These are phyloP conservation scores for Singerocomus inundabilis DNA, from an alignment of 1,284 basidiomycete species.

Conservation along the genomic window DNA sequence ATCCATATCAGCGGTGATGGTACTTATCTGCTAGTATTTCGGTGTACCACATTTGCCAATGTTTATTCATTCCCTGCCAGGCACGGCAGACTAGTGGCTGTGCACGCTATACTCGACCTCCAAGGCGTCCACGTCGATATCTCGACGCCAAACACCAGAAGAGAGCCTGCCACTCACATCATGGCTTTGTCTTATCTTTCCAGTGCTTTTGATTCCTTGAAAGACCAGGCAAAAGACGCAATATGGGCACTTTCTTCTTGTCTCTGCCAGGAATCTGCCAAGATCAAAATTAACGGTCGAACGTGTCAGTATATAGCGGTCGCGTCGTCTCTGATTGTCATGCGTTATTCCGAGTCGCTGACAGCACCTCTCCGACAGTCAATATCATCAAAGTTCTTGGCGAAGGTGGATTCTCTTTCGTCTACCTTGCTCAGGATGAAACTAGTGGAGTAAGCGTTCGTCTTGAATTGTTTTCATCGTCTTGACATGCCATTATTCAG, in stretches of 20 bases:
- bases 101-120: background rate
- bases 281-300: conserved; percentile 91
- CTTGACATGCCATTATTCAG: conserved; percentile 35
- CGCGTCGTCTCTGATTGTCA: conserved; percentile 1
- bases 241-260: conserved; percentile 77
- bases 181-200: conserved; percentile 33
- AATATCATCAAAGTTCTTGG: conserved; percentile 88
- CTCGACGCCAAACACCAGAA: no score
- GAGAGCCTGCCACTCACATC: background rate
- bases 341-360: conserved; percentile 1
- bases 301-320: conserved; percentile 61
- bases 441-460: conserved; percentile 61
- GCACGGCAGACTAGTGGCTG: conserved; percentile 9
- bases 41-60: conserved; percentile 11
- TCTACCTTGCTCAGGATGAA: conserved; percentile 89
- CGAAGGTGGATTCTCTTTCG: conserved; percentile 95
- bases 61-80: background rate
- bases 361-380: conserved; percentile 44
- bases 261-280: conserved; percentile 76
- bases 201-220: conserved; percentile 58
- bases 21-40: background rate
- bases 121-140: no score
- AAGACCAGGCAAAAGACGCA: conserved; percentile 76
- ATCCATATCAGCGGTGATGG: conserved; percentile 23
- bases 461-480: background rate